Base-by-base conservation (phyloP, 1,284 basidiomycete genomes). In the Naganishia sp. region DNA sequence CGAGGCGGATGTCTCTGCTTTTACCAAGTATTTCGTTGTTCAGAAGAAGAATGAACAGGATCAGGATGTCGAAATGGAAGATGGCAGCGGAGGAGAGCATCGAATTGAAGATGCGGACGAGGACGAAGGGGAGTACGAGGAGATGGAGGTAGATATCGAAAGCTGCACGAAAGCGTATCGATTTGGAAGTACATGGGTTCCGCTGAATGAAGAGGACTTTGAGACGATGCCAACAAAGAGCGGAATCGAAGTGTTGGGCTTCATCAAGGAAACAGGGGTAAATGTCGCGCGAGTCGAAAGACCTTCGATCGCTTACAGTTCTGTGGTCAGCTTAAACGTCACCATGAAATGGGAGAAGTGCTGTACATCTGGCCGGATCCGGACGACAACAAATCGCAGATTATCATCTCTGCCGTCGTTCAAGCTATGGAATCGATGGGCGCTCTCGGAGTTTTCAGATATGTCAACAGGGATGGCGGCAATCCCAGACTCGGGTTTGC, bases 151-250 rank as follows among this genome's bases (percentile, higher is more conserved):
- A 69, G 87, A 87, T 72, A 89, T 92, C 66, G 82, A 88, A 18
- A 85, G 82, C 89, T 50, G 53, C n/a, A 60, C 51, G 23, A 84
- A 85, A 69, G 95, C 93, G 0, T 97, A 90, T 84, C 90, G 92
- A 76, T 96, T 97, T 71, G 95, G 95, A 6, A 87, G 90, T 3
- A 90, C 89, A 2, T 92, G 93, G 77, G 88, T 88, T 1, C 91
- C 92, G 2, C 87, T 89, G 76, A 88, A 90, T 2, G 90, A 91
- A 46, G 82, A 82, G 50, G 90, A 88, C 58, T 94, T 93, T 71
- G 84, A 85, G 47, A 84, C 83, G 63, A 80, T 93, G 35, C 81
- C 83, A 4, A 90, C 92, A 1, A 84, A 82, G 73, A 89, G 88
- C 73, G 92, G 93, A 0, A 88, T 97, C 45, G 92, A 96, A 67